phyloP scores from a whole-genome alignment of 495 filamentous ascomycete species.

The Hypoxylon intermedium region DNA sequence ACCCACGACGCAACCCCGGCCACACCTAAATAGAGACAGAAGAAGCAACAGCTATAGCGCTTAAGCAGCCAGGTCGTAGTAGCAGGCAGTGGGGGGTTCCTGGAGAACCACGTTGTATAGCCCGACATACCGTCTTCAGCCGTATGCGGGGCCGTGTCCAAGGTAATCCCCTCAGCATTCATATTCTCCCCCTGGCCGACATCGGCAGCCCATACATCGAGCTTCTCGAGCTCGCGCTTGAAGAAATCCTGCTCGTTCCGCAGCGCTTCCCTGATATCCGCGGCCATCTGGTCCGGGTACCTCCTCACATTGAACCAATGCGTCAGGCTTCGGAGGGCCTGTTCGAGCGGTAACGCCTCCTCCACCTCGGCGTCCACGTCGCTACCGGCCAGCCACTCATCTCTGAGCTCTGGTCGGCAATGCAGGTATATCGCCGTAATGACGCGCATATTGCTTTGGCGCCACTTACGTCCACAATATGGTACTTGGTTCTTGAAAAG shows the following conservation, averaged over 20 bases:
- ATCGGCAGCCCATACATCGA: conserved; percentile 60
- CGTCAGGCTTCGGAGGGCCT: conserved; percentile 83
- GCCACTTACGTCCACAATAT: conserved; percentile 97
- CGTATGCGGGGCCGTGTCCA: conserved; percentile 31
- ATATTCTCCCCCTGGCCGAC: conserved; percentile 44
- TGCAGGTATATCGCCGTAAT: conserved; percentile 96
- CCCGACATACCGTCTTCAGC: conserved; percentile 13
- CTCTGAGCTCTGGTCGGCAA: conserved; percentile 87
- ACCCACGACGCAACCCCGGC: too few relatives aligned
- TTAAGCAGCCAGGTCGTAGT: not conserved
- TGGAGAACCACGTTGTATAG: conserved; percentile 2
- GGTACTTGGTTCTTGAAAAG: conserved; percentile 98
- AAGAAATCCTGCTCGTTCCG: conserved; percentile 91
- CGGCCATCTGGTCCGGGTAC: conserved; percentile 83
- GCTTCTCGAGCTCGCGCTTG: conserved; percentile 82
- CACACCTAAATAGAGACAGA: too few relatives aligned
- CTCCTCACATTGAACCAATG: conserved; percentile 89
- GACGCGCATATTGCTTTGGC: conserved; percentile 96
- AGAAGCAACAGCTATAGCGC: not conserved
- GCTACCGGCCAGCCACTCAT: conserved; percentile 92
- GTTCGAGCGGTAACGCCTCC: conserved; percentile 87
- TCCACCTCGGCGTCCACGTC: conserved; percentile 93
- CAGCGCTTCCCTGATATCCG: conserved; percentile 65
- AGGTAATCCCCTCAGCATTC: conserved; percentile 41
- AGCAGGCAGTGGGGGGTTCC: not conserved